phyloP scores from a whole-genome alignment of 352 stramenopile genomes.

The Pythium aquatile region DNA sequence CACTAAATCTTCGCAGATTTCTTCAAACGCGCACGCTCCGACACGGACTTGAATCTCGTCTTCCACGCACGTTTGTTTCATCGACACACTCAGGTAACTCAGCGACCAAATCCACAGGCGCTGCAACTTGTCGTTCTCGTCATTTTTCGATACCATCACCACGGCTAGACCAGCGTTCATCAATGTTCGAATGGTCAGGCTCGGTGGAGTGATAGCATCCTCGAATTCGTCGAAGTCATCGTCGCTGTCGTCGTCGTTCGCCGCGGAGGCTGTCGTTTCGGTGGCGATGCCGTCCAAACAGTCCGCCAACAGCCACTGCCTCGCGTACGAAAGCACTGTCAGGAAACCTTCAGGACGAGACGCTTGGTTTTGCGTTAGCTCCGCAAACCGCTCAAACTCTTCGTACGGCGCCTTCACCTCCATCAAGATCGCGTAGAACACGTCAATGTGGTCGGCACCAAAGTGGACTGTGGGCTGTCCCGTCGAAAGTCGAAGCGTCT shows the following conservation, averaged over 20 bases:
- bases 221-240: constrained; percentile 86
- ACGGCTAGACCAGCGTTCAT: constrained; percentile 50
- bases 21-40: constrained; percentile 54
- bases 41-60: constrained; percentile 72
- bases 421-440: constrained; percentile 83
- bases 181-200: constrained; percentile 50
- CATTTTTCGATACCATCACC: constrained; percentile 45
- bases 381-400: constrained; percentile 71
- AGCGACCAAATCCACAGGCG: constrained; percentile 61
- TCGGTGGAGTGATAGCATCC: constrained; percentile 84
- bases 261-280: constrained; percentile 12
- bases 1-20: constrained; percentile 29
- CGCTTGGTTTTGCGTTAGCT: constrained; percentile 68
- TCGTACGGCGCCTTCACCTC: constrained; percentile 87
- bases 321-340: constrained; percentile 82
- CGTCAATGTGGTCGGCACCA: constrained; percentile 73
- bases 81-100: constrained; percentile 39
- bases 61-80: constrained; percentile 86
- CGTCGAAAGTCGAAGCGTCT: constrained; percentile 4
- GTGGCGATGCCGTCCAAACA: constrained; percentile 59
- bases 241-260: constrained; percentile 47
- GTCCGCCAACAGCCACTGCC: constrained; percentile 82
- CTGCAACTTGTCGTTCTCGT: constrained; percentile 12
- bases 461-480: constrained; percentile 68
- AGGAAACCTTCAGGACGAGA: constrained; percentile 82